Percentiles rank a stretch among this genome's conserved stretches.
These are phyloP conservation scores for Tetraselmis chui DNA, from an alignment of 139 green algal genomes.

Conservation along the genomic window DNA sequence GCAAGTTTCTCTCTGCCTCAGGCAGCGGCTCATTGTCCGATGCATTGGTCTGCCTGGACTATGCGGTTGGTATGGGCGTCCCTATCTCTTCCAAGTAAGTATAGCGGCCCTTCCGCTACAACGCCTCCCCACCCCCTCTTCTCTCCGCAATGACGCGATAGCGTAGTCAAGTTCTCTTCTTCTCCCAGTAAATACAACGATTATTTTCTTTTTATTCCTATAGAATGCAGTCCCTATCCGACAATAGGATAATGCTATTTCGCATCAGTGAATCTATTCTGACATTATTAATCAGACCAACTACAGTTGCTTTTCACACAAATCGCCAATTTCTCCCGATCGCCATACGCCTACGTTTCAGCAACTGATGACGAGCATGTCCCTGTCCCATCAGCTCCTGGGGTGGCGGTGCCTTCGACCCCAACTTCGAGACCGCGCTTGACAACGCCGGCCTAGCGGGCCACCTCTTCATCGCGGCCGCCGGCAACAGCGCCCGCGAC, in stretches of 20 bases:
- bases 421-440: neutral
- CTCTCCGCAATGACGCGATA: too few species aligned
- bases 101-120: too few species aligned
- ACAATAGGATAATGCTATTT: neutral
- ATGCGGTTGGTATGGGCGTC: conserved; percentile 22
- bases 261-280: too few species aligned
- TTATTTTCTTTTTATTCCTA: neutral
- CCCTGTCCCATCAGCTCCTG: too few species aligned
- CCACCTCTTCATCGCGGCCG: conserved; percentile 5
- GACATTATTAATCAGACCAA: too few species aligned
- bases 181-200: neutral
- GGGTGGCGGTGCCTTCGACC: conserved; percentile 3
- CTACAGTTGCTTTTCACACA: too few species aligned
- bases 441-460: neutral
- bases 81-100: conserved; percentile 9
- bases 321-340: too few species aligned
- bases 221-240: neutral
- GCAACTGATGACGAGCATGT: too few species aligned
- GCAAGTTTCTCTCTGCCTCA: conserved; percentile 27
- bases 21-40: conserved; percentile 18
- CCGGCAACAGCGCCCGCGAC: neutral
- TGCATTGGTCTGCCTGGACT: conserved; percentile 20
- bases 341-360: too few species aligned
- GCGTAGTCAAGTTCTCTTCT: too few species aligned
- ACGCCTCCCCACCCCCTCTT: too few species aligned